phyloP scores from a whole-genome alignment of 176 grass and related monocot genomes.

The Triticum monococcum region DNA sequence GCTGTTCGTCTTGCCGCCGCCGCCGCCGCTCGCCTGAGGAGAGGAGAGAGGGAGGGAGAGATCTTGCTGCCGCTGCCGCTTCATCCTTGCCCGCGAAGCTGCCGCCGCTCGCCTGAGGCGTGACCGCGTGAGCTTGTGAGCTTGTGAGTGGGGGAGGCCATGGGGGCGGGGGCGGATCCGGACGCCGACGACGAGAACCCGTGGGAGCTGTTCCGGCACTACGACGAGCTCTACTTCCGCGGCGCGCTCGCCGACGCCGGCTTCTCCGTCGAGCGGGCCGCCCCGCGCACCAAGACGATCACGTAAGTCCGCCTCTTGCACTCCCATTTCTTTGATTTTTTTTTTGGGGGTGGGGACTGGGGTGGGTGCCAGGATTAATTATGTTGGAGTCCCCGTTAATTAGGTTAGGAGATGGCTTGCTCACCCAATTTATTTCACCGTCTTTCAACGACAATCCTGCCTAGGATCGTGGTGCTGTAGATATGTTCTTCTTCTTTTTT shows the following conservation, averaged over 20 bases:
- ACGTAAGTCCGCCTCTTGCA: background rate
- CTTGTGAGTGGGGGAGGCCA: background rate
- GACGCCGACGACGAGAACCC: constrained; percentile 28
- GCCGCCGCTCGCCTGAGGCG: too few species aligned
- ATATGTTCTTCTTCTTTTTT: background rate
- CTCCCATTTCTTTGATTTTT: background rate
- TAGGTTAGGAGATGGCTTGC: background rate
- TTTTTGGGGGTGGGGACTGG: background rate
- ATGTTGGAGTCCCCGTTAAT: background rate
- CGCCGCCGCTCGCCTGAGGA: background rate
- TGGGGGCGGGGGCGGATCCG: background rate
- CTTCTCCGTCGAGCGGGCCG: constrained; percentile 48
- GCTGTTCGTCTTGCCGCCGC: background rate
- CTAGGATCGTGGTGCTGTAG: background rate
- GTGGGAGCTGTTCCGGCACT: constrained; percentile 59
- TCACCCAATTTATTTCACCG: background rate
- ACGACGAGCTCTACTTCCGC: constrained; percentile 65
- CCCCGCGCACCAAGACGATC: background rate
- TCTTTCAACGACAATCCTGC: background rate
- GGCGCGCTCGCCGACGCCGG: constrained; percentile 38
- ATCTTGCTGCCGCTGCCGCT: background rate
- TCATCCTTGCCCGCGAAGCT: background rate
- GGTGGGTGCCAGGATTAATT: background rate
- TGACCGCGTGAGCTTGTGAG: background rate
- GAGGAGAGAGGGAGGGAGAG: too few species aligned